Evolutionary conservation across 2,329 filamentous ascomycete genomes (phyloP).

Genomic region (Talaromyces pinophilus): DNA sequence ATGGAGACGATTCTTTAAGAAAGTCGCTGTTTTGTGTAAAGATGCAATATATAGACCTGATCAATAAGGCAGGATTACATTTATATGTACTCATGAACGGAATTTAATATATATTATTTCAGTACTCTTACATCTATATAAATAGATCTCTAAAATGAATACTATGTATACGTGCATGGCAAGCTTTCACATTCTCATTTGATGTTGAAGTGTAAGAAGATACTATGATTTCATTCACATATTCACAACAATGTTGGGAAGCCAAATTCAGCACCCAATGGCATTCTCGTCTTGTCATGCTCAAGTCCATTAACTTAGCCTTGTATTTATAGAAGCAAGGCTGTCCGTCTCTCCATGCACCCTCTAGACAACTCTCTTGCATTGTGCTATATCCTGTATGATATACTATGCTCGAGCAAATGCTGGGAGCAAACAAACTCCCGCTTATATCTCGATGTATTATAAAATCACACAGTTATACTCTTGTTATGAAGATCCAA

Average conservation of each 20-base stretch:
- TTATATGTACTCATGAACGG: neutral
- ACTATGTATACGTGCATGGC: neutral
- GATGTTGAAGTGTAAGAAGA: neutral
- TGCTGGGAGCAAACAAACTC: no score
- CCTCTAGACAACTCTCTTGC: no score
- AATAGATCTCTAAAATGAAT: neutral
- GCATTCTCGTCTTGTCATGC: no score
- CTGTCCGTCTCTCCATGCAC: no score
- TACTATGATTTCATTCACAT: neutral
- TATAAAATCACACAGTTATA: no score
- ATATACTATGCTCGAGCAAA: no score
- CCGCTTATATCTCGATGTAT: no score
- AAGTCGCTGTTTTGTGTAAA: constrained; percentile 82
- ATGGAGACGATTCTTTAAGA: constrained; percentile 97
- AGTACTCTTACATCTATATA: neutral
- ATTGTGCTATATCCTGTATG: no score
- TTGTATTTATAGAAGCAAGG: no score
- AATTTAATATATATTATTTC: neutral
- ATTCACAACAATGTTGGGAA: neutral
- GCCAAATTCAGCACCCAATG: neutral
- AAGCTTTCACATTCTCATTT: neutral
- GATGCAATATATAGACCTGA: constrained; percentile 73
- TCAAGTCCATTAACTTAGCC: no score
- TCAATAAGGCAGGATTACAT: constrained; percentile 27
- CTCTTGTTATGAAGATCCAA: no score